Conservation (phyloP, 306 rosid species). For the Cucumis hystrix region DNA sequence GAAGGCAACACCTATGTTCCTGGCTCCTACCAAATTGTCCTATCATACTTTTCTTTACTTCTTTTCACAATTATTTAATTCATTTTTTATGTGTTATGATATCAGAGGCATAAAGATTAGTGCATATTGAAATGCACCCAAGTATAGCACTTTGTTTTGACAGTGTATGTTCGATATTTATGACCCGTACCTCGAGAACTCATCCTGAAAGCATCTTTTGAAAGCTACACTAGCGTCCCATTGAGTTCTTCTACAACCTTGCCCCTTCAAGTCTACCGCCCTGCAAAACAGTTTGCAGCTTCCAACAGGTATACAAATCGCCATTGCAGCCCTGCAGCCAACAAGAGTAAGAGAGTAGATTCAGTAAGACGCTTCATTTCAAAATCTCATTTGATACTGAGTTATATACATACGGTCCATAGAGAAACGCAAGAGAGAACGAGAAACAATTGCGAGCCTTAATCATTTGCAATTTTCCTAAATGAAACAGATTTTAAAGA, state of each 20-base stretch:
- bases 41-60: too few species aligned
- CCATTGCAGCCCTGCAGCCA: constrained; percentile 35
- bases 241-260: constrained; percentile 30
- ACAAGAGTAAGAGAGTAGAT: constrained; percentile 1
- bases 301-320: constrained; percentile 48
- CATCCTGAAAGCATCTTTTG: constrained; percentile 27
- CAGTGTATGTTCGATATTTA: not conserved
- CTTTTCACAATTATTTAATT: too few species aligned
- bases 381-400: not conserved
- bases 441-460: not conserved
- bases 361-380: not conserved
- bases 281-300: constrained; percentile 29
- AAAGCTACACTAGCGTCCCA: constrained; percentile 24
- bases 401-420: not conserved
- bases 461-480: not conserved
- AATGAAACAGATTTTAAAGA: not conserved
- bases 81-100: too few species aligned
- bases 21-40: too few species aligned
- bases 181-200: constrained; percentile 40
- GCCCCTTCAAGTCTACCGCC: constrained; percentile 22
- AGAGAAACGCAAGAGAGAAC: not conserved
- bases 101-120: too few species aligned
- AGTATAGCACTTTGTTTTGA: not conserved
- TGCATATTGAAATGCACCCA: too few species aligned
- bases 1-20: too few species aligned